Conservation (phyloP, 2,329 filamentous ascomycete species). For the Dendryphion nanum region DNA sequence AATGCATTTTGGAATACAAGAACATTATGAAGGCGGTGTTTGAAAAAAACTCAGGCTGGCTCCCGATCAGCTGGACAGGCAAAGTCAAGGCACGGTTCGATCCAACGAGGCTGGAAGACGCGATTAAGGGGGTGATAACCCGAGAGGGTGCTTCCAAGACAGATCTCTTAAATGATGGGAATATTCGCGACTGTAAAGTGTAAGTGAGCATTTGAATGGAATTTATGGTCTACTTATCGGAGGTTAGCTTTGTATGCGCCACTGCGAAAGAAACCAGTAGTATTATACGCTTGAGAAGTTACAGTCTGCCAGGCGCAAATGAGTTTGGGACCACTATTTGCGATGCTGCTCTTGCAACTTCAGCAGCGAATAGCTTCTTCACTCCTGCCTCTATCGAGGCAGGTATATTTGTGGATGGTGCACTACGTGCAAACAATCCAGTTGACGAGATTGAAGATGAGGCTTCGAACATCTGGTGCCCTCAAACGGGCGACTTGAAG, state of each 20-base stretch:
- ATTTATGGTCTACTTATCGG: conserved; percentile 1
- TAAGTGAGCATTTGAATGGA: conserved; percentile 1
- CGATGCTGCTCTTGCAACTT: conserved; percentile 23
- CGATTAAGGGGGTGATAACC: conserved; percentile 4
- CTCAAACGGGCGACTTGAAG: conserved; percentile 7
- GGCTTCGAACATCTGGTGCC: conserved; percentile 9
- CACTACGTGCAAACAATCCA: conserved; percentile 44
- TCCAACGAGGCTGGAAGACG: conserved; percentile 2
- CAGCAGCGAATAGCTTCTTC: conserved; percentile 30
- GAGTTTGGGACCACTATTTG: conserved; percentile 6
- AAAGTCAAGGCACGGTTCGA: conserved; percentile 7
- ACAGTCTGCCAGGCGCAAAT: conserved; percentile 6
- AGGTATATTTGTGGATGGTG: conserved; percentile 43
- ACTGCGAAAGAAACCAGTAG: conserved; percentile 42
- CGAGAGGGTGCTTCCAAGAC: neutral
- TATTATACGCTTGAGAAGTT: conserved; percentile 36
- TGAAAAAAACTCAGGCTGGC: neutral
- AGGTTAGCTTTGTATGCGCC: conserved; percentile 41
- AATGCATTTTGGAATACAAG: conserved; percentile 9
- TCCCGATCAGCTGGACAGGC: neutral
- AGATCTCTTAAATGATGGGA: conserved; percentile 4
- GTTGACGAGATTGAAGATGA: conserved; percentile 41
- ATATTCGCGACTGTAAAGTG: conserved; percentile 3
- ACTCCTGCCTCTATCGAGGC: conserved; percentile 38
- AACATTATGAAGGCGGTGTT: neutral